Evolutionary conservation across 768 basidiomycete genomes (phyloP), one percentile per base, ranked within the genome.

Genomic region (Cyclocybe cylindracea): DNA sequence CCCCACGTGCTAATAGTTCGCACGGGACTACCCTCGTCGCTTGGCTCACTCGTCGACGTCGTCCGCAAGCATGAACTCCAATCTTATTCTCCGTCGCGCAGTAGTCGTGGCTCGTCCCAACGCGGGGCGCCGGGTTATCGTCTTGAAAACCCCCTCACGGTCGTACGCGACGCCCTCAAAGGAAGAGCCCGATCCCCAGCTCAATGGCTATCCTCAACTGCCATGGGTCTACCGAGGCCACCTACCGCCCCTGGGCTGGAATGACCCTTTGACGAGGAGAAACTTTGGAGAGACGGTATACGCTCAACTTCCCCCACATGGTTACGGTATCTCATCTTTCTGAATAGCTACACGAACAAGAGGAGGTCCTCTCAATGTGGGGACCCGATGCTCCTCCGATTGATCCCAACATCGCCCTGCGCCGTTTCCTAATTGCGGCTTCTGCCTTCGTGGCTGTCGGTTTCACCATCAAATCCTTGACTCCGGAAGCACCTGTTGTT

Each of bases 291-390:
- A 94, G 54, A 75, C 86, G 39, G 91, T 91, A 59, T 57, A 80
- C 68, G 29, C 1, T 18, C 18, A 18, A 45, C 13, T 9, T 8
- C n/a, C 9, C 42, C n/a, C 33, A 10, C 8, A 45, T 37, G 5
- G 32, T 38, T 40, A 7, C n/a, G 13, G 55, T 46, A 51, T 56
- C 54, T 57, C 43, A 63, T 41, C 61, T 50, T 37, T 19, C 39
- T 36, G 36, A 31, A 40, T 61, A 94, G 91, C 68, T 91, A 32
- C 91, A 89, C 53, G 89, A 91, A 67, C 77, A 82, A 62, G 89
- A 92, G 46, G 91, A 94, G 61, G 73, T 89, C 18, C 69, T 87
- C 50, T 90, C 87, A 35, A 90, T 94, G 87, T 93, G 89, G 89
- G 89, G 90, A 19, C 90, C 90, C 16, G 91, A 94, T 61, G 73